Evolutionary conservation across 1,139 yeast genomes (phyloP).

Genomic region (Blastobotrys buckinghamii): DNA sequence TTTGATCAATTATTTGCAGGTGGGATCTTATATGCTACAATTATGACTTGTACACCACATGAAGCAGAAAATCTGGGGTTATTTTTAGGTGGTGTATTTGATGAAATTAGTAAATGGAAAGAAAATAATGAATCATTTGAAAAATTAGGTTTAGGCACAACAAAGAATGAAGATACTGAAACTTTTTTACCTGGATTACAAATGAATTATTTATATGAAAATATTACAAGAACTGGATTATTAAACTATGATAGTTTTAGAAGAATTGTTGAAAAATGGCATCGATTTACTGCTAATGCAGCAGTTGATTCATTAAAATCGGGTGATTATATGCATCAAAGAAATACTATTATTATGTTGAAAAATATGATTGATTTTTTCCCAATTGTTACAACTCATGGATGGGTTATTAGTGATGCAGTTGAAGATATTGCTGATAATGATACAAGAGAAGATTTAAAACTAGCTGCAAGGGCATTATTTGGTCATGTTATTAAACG

Average conservation of each 20-base stretch:
- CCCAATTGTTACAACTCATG: slow-evolving; percentile 67
- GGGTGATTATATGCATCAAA: slow-evolving; percentile 69
- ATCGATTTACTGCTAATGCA: slow-evolving; percentile 43
- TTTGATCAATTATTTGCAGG: slow-evolving; percentile 48
- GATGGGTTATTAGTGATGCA: slow-evolving; percentile 46
- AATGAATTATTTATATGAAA: slow-evolving; percentile 17
- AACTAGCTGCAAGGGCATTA: slow-evolving; percentile 71
- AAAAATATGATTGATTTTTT: slow-evolving; percentile 60
- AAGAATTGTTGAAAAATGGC: slow-evolving; percentile 49
- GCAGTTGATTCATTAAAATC: slow-evolving; percentile 47
- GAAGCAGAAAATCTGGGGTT: slow-evolving; percentile 84
- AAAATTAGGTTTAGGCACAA: slow-evolving; percentile 30
- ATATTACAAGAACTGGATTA: slow-evolving; percentile 20
- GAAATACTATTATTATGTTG: slow-evolving; percentile 74
- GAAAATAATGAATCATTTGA: slow-evolving; percentile 27
- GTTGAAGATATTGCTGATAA: slow-evolving; percentile 44
- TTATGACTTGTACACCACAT: slow-evolving; percentile 64
- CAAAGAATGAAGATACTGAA: slow-evolving; percentile 11
- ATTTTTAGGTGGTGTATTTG: slow-evolving; percentile 56
- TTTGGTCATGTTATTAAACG: slow-evolving; percentile 64
- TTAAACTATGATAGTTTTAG: slow-evolving; percentile 39
- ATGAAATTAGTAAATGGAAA: slow-evolving; percentile 43
- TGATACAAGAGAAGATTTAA: slow-evolving; percentile 77
- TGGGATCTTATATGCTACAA: slow-evolving; percentile 49
- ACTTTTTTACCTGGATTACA: slow-evolving; percentile 26